Evolutionary conservation across 192 early-diverging fungal species (phyloP).

Genomic region (Coemansia reversa): DNA sequence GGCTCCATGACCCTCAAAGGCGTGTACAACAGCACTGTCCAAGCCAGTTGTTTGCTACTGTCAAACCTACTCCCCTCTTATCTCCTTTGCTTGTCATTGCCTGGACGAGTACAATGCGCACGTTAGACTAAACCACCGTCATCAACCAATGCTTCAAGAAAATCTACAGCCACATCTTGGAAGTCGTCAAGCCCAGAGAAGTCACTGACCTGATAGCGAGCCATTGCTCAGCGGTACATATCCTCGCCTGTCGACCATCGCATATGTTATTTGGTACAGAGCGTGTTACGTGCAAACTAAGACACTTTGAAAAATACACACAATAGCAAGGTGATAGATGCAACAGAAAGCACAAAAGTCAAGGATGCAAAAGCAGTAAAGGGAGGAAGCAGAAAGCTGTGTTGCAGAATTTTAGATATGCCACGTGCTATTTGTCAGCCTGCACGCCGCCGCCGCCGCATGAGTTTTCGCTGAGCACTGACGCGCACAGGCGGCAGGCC

Average conservation of each 20-base stretch:
- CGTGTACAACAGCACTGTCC: not conserved
- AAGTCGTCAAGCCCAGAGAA: not conserved
- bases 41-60: not conserved
- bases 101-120: not conserved
- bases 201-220: constrained; percentile 22
- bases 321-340: not conserved
- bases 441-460: constrained; percentile 27
- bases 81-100: not conserved
- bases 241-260: constrained; percentile 27
- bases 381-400: not conserved
- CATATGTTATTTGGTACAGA: constrained; percentile 1
- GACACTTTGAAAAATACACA: constrained; percentile 7
- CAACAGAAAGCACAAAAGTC: constrained; percentile 13
- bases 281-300: not conserved
- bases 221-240: constrained; percentile 30
- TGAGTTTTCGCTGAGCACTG: constrained; percentile 44
- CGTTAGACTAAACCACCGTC: not conserved
- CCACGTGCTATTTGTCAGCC: constrained; percentile 3
- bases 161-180: not conserved
- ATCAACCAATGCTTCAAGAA: not conserved
- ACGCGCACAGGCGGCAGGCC: constrained; percentile 49
- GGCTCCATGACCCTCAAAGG: not conserved
- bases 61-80: not conserved
- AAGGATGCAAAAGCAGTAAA: constrained; percentile 2
- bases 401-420: not conserved